A percentile compares a stretch with the other conserved stretches of the same genome.
Conservation (phyloP, 352 stramenopile species). For the Blastocystis hominis region DNA sequence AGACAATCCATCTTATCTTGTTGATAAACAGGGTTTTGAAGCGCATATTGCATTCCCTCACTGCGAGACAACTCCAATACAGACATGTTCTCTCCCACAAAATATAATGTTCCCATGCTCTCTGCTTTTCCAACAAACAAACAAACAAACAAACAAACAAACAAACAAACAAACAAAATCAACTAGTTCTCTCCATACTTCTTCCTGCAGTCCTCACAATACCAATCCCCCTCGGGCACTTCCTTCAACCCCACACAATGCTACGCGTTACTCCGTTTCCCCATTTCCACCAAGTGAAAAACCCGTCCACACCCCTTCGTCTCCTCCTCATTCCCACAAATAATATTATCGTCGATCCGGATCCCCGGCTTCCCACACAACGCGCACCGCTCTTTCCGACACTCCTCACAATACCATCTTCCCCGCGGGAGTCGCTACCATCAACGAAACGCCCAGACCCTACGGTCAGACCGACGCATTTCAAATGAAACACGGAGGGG, state of each 20-base stretch:
- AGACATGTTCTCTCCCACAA: not conserved
- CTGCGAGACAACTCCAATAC: not conserved
- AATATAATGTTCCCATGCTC: too few species aligned
- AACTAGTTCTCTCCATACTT: not conserved
- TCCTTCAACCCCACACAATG: slow-evolving; percentile 73
- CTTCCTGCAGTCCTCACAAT: slow-evolving; percentile 64
- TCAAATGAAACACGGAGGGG: slow-evolving; percentile 72
- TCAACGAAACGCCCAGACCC: not conserved
- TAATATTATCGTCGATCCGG: slow-evolving; percentile 76
- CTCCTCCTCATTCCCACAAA: slow-evolving; percentile 76
- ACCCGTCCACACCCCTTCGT: slow-evolving; percentile 74
- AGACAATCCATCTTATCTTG: not conserved
- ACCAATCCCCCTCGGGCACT: slow-evolving; percentile 76
- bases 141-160: too few species aligned
- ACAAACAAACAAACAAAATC: slow-evolving; percentile 2
- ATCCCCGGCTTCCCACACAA: slow-evolving; percentile 76
- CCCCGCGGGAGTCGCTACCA: slow-evolving; percentile 51
- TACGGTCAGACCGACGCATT: slow-evolving; percentile 70
- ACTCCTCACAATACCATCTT: slow-evolving; percentile 78
- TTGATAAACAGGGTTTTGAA: not conserved
- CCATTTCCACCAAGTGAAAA: slow-evolving; percentile 71
- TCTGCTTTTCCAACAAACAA: too few species aligned
- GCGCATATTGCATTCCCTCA: not conserved
- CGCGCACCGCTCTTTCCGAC: slow-evolving; percentile 71
- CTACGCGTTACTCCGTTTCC: slow-evolving; percentile 61